Evolutionary conservation across 441 rosid species (phyloP), one percentile per base, ranked within the genome.

Genomic region (Adansonia madagascariensis): DNA sequence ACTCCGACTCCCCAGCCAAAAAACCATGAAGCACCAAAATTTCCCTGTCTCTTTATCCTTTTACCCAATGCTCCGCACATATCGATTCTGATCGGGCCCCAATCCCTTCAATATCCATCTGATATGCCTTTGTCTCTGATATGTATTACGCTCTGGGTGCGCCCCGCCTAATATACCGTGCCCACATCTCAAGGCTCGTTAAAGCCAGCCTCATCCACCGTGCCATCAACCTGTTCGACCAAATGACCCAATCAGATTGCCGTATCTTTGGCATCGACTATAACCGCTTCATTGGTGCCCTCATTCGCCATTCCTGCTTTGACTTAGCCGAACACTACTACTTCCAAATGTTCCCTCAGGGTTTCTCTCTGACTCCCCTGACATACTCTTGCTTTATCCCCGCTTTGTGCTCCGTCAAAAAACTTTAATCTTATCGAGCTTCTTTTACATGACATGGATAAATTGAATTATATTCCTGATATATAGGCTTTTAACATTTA

Each of bases 381-480:
- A 96, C 99, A 75, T 90, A 92, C 87, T 94, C 98, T 67, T 89
- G 98, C 56, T 90, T 94, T 86, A 94, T 96, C 81, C 91, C 97
- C 47, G 89, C 93, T 80, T 88, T 96, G 75, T 96, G 97, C 78
- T 44, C 84, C 74, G 86, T 84, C 64, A 89, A 84, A 84, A 77
- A 85, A 90, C 79, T 80, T 91, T 79, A 71, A 76, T 18, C 85
- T 91, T 65, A 87, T 94, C 74, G 88, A 94, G 35, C 77, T 79
- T 59, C 84, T 96, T 43, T 43, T 92, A 41, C 79, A 53, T 44
- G 97, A 92, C 79, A 96, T 94, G 98, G 96, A 87, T 70, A 86
- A 76, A 57, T 81, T 91, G 9, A 86, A 91, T 31, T 87, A 75
- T 64, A 14, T 66, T 47, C 97, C 92, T 0, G 99, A 94, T 83